phyloP scores from a whole-genome alignment of 2,329 filamentous ascomycete species.

The Ceratocystis alfenasii region DNA sequence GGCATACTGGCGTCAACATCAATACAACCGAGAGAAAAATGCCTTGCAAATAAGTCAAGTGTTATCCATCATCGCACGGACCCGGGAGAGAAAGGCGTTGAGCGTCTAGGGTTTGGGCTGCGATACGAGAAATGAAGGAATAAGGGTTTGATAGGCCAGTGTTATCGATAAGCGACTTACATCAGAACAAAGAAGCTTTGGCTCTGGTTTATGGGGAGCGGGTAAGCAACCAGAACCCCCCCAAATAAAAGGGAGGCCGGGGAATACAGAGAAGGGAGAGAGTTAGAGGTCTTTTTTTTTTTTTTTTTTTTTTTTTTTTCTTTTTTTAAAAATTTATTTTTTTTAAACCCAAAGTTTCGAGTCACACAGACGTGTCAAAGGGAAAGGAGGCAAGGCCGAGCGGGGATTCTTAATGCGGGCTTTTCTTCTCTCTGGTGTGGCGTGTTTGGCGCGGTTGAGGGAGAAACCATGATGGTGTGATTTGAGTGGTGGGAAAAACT shows the following conservation, averaged over 20 bases:
- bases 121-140: background rate
- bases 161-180: constrained; percentile 7
- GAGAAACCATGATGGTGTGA: too few species aligned
- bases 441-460: too few species aligned
- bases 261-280: background rate
- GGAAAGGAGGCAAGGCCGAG: too few species aligned
- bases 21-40: background rate
- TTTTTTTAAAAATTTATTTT: too few species aligned
- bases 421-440: too few species aligned
- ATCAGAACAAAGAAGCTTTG: background rate
- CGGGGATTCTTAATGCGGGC: too few species aligned
- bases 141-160: background rate
- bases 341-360: too few species aligned
- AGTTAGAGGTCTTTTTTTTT: background rate
- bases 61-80: background rate
- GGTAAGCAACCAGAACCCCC: background rate
- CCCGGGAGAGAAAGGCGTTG: background rate
- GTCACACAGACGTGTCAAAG: too few species aligned
- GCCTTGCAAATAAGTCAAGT: background rate
- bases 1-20: too few species aligned
- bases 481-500: too few species aligned
- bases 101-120: background rate
- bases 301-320: too few species aligned
- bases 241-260: background rate
- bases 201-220: background rate